These are phyloP conservation scores for Talaromyces sp. DNA, from an alignment of 2,329 filamentous ascomycete species.

Conservation along the genomic window DNA sequence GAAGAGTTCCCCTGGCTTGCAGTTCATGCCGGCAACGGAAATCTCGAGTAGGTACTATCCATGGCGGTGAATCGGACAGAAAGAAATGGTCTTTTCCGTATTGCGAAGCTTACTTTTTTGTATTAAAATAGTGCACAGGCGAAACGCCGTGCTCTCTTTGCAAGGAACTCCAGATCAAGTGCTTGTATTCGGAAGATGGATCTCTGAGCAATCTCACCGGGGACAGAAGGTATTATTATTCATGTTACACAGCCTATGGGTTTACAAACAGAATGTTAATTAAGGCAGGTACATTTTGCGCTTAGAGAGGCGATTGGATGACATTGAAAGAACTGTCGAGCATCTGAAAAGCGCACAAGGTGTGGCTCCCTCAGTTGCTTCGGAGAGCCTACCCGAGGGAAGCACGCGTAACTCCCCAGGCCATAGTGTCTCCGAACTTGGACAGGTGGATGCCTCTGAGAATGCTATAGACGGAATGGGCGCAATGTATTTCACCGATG, in stretches of 20 bases:
- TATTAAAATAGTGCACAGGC: slow-evolving; percentile 12
- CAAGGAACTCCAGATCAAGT: slow-evolving; percentile 13
- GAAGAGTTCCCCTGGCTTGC: slow-evolving; percentile 4
- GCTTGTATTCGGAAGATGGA: slow-evolving; percentile 13
- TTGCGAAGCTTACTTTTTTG: no score
- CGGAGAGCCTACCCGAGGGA: no score
- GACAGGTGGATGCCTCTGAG: slow-evolving; percentile 7
- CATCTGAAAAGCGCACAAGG: neutral
- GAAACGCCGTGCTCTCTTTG: slow-evolving; percentile 12
- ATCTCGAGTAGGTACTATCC: slow-evolving; percentile 5
- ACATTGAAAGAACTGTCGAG: neutral
- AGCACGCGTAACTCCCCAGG: neutral
- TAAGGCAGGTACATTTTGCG: neutral
- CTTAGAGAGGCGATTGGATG: neutral
- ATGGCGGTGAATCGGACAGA: neutral
- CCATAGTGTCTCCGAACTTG: neutral
- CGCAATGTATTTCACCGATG: slow-evolving; percentile 25
- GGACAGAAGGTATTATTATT: slow-evolving; percentile 12
- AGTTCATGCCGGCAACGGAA: slow-evolving; percentile 7
- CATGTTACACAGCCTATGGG: neutral
- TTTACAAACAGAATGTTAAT: neutral
- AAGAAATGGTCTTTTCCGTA: no score
- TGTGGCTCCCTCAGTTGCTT: neutral
- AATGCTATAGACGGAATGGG: slow-evolving; percentile 28
- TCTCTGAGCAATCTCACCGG: slow-evolving; percentile 11